Conservation (phyloP, 805 yeast species). For the Helenozyma rhizophorensis region DNA sequence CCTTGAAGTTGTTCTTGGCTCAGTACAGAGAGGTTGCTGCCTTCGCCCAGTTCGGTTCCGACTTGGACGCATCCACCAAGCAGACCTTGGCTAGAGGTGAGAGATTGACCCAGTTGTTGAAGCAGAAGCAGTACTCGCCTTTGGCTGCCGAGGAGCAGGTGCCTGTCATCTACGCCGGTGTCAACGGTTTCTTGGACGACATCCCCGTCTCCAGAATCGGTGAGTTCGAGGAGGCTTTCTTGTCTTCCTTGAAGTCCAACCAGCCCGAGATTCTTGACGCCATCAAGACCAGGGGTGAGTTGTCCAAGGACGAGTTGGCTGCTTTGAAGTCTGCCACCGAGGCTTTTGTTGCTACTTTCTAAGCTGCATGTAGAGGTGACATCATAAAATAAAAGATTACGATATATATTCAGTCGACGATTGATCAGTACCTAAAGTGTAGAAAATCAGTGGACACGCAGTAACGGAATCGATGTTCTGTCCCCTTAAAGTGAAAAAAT, state of each 20-base stretch:
- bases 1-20: constrained; percentile 99
- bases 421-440: no score
- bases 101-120: constrained; percentile 97
- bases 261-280: constrained; percentile 79
- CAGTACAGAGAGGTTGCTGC: constrained; percentile 99
- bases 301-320: constrained; percentile 80
- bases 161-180: constrained; percentile 98
- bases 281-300: constrained; percentile 85
- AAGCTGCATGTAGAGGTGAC: constrained; percentile 22
- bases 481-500: no score
- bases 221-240: constrained; percentile 90
- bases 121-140: constrained; percentile 97
- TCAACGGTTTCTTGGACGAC: constrained; percentile 95
- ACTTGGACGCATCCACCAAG: constrained; percentile 98
- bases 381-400: constrained; percentile 15
- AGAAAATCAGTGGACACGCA: no score
- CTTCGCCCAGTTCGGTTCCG: constrained; percentile 99
- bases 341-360: constrained; percentile 87
- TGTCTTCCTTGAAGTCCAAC: constrained; percentile 87
- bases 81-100: constrained; percentile 99
- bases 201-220: constrained; percentile 81
- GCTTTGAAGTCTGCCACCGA: constrained; percentile 89
- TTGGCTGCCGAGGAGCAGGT: constrained; percentile 98
- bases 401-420: no score
- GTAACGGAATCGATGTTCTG: no score